Conservation (phyloP, 495 filamentous ascomycete species). For the Aspergillus mulundensis region DNA sequence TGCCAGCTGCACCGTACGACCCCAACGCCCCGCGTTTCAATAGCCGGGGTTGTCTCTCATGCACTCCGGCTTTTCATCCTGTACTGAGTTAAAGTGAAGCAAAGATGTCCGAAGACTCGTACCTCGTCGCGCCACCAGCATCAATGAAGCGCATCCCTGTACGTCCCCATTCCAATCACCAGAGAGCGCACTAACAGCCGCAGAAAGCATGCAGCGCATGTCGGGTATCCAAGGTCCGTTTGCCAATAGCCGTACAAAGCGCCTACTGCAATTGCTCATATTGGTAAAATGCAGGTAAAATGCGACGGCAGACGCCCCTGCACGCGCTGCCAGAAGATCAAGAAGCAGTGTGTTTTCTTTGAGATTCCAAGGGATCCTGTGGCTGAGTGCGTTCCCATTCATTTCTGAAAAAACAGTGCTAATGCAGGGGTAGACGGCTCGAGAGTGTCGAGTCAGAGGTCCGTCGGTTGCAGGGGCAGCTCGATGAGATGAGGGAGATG, state of each 20-base stretch:
- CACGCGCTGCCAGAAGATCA: slow-evolving; percentile 33
- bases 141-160: slow-evolving; percentile 42
- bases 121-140: slow-evolving; percentile 24
- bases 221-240: slow-evolving; percentile 32
- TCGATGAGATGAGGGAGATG: slow-evolving; percentile 27
- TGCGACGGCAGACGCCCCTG: slow-evolving; percentile 40
- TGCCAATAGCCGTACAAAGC: neutral
- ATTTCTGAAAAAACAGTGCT: neutral
- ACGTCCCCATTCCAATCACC: neutral
- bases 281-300: slow-evolving; percentile 34
- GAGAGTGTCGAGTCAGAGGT: slow-evolving; percentile 34
- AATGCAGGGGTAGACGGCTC: slow-evolving; percentile 19
- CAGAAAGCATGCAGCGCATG: slow-evolving; percentile 40
- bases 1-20: too few relatives aligned
- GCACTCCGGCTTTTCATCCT: too few relatives aligned
- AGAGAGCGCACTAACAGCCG: neutral
- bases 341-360: slow-evolving; percentile 36
- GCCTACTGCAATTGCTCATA: too few relatives aligned
- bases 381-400: slow-evolving; percentile 19
- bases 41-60: too few relatives aligned
- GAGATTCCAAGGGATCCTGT: slow-evolving; percentile 34
- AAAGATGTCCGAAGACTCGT: slow-evolving; percentile 22
- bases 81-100: too few relatives aligned
- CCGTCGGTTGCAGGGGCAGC: slow-evolving; percentile 24
- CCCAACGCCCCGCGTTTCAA: too few relatives aligned